Evolutionary conservation across 441 rosid species (phyloP), one percentile per base, ranked within the genome.

Genomic region (Isatis lusitanica): DNA sequence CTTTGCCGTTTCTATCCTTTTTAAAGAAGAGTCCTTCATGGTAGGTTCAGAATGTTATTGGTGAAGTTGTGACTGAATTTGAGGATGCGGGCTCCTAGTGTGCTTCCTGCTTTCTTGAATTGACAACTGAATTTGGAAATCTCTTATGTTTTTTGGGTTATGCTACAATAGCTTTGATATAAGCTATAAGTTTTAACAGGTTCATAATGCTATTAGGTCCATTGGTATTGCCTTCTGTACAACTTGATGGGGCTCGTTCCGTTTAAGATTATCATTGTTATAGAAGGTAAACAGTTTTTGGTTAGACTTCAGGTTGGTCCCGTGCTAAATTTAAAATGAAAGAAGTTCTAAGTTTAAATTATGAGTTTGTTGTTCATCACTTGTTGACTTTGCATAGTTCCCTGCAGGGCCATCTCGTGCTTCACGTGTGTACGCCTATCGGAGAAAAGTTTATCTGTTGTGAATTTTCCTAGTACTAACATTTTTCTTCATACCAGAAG

Each of bases 361-460:
- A 38, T 84, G 77, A 84, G 74, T 76, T 73, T 74, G 63, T 63
- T 61, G 73, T 80, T 67, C 78, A 62, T 68, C 80, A 75, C 75
- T 74, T 76, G 84, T 90, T 88, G 82, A 86, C 94, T 84, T 75
- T 21, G 59, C 90, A 81, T 81, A 87, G 94, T 86, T 88, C 86
- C 82, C 83, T 90, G 93, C 94, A 85, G 98, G 97, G 79, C 77
- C 83, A 63, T 85, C 84, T 82, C 67, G 86, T 88, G 84, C 86
- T 87, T 71, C 69, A 83, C 79, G 64, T 83, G 85, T 88, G 84
- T 82, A 79, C 85, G 68, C 84, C 71, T 85, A 71, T 70, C 35
- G 93, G 86, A 80, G 87, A 84, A 80, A 80, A 59, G 63, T 78
- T 85, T 79, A 76, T 80, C 79, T 71, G 67, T 84, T 85, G 70